Evolutionary conservation across 768 basidiomycete genomes (phyloP).

Genomic region (Phanerochaete carnosa): DNA sequence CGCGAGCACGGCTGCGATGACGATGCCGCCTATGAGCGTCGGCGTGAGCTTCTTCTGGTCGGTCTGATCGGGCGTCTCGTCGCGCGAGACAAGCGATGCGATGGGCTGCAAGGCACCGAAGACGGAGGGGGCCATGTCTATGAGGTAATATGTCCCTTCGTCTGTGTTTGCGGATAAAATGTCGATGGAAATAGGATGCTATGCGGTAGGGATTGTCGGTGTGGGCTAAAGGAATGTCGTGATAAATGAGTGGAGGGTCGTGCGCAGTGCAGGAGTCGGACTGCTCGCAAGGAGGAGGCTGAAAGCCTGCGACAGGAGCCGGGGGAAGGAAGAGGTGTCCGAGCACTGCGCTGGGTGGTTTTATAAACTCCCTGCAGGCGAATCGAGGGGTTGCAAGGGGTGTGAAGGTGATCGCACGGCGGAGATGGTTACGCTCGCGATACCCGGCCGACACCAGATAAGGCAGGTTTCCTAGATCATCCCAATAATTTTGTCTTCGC

Average conservation of each 20-base stretch:
- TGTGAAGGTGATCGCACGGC: not conserved
- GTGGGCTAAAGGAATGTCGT: constrained; percentile 2
- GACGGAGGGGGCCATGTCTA: not conserved
- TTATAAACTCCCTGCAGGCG: not conserved
- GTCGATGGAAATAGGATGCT: not conserved
- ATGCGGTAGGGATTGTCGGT: not conserved
- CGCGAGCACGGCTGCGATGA: constrained; percentile 40
- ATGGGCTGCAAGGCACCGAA: not conserved
- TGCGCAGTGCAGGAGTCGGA: not conserved
- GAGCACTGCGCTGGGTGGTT: not conserved
- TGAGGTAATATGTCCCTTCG: no score
- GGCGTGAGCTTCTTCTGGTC: constrained; percentile 21
- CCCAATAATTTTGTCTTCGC: not conserved
- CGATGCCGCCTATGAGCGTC: constrained; percentile 49
- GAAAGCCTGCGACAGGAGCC: not conserved
- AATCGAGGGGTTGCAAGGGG: not conserved
- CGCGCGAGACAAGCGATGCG: not conserved
- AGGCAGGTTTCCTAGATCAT: not conserved
- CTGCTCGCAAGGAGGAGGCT: not conserved
- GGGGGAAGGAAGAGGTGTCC: not conserved
- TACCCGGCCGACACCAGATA: not conserved
- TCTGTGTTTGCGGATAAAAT: not conserved
- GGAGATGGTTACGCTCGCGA: constrained; percentile 1
- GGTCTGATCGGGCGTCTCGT: not conserved
- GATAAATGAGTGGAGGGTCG: constrained; percentile 2